Conservation (phyloP, 805 yeast species). For the Ogataea saltuana region DNA sequence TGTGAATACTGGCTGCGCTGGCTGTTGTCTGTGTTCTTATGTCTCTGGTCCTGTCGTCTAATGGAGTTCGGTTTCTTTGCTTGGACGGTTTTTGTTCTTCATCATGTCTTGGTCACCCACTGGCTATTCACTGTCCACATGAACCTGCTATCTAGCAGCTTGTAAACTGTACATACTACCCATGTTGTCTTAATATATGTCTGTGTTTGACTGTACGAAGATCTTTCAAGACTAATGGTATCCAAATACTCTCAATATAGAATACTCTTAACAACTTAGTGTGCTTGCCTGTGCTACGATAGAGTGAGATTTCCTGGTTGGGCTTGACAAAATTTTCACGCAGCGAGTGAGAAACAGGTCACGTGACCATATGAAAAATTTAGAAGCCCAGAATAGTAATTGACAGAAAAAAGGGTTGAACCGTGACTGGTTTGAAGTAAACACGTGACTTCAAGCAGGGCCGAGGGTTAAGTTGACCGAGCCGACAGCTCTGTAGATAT, state of each 20-base stretch:
- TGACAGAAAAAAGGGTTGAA: not conserved
- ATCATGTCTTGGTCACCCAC: not conserved
- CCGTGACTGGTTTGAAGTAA: not conserved
- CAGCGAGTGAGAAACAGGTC: slow-evolving; percentile 1
- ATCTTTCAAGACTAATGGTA: not conserved
- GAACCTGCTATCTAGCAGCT: not conserved
- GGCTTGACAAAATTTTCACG: slow-evolving; percentile 18
- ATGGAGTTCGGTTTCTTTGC: too few relatives aligned
- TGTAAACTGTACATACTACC: slow-evolving; percentile 61
- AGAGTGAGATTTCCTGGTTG: slow-evolving; percentile 1
- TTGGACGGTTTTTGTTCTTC: not conserved
- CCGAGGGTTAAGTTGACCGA: not conserved
- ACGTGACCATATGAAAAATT: slow-evolving; percentile 6
- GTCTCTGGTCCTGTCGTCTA: too few relatives aligned
- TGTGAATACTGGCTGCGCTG: too few relatives aligned
- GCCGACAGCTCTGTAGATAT: too few relatives aligned
- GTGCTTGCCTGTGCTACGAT: slow-evolving; percentile 3
- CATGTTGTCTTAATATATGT: slow-evolving; percentile 50
- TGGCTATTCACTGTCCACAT: not conserved
- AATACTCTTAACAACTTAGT: slow-evolving; percentile 1
- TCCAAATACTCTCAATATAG: not conserved
- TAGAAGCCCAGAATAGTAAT: not conserved
- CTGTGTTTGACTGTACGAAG: slow-evolving; percentile 1
- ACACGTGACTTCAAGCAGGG: slow-evolving; percentile 1
- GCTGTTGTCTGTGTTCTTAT: too few relatives aligned